Conservation (phyloP, 345 rosid species). For the Dipteronia sinensis region DNA sequence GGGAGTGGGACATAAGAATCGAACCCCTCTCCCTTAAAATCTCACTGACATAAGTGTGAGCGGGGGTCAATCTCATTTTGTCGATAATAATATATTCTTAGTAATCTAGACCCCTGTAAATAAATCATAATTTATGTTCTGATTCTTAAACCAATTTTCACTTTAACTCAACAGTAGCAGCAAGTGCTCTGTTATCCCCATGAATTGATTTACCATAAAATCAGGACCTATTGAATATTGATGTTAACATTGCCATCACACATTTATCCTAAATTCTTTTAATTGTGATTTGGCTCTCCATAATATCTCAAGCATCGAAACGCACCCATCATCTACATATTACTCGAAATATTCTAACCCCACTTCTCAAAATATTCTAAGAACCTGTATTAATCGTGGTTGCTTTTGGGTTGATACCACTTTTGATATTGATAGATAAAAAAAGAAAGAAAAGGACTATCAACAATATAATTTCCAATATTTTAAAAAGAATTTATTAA, state of each 20-base stretch:
- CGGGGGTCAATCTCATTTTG: no score
- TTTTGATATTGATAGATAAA: not conserved
- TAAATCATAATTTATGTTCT: not conserved
- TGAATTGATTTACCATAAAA: no score
- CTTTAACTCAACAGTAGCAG: not conserved
- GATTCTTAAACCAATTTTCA: not conserved
- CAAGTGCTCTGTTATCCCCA: not conserved
- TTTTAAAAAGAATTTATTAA: no score
- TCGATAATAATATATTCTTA: no score
- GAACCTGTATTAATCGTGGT: not conserved
- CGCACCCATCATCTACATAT: not conserved
- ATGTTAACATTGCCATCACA: not conserved
- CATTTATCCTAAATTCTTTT: not conserved
- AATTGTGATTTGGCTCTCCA: not conserved
- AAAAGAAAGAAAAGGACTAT: not conserved
- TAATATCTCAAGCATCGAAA: not conserved
- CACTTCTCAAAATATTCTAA: not conserved
- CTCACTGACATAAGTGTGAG: no score
- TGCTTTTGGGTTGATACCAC: not conserved
- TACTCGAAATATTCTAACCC: not conserved
- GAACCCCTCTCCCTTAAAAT: no score
- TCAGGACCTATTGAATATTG: not conserved
- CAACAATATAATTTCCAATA: not conserved
- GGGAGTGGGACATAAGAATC: no score
- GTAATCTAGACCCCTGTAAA: no score